Percentiles rank a stretch among this genome's conserved stretches.
Conservation (phyloP, 2,329 filamentous ascomycete species). For the Fusarium piperis region DNA sequence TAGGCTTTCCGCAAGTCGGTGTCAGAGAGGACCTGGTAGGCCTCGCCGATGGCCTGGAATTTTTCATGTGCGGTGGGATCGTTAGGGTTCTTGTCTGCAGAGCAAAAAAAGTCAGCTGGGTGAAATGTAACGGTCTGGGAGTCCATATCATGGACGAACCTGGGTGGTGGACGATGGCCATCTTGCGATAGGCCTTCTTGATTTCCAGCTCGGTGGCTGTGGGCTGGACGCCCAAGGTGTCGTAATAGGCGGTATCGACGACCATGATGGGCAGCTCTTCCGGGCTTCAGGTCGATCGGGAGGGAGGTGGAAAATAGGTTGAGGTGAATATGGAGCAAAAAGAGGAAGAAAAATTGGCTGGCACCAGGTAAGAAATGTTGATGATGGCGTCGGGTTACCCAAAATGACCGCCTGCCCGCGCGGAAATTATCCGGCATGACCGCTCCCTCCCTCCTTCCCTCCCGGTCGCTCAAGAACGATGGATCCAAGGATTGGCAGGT, state of each 20-base stretch:
- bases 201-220: slow-evolving; percentile 91
- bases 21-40: slow-evolving; percentile 85
- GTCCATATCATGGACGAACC: slow-evolving; percentile 58
- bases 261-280: slow-evolving; percentile 70
- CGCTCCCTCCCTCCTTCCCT: not conserved
- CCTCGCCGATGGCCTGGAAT: slow-evolving; percentile 87
- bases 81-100: slow-evolving; percentile 92
- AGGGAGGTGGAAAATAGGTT: not conserved
- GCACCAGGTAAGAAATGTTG: slow-evolving; percentile 23
- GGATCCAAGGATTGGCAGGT: not conserved
- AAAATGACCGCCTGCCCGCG: slow-evolving; percentile 32
- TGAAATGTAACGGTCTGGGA: not conserved
- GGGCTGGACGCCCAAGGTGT: slow-evolving; percentile 83
- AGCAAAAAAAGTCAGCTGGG: slow-evolving; percentile 16
- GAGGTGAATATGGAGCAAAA: slow-evolving; percentile 11
- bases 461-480: not conserved
- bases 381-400: slow-evolving; percentile 40
- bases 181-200: slow-evolving; percentile 95
- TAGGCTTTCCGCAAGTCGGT: slow-evolving; percentile 88
- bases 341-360: slow-evolving; percentile 5
- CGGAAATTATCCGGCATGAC: slow-evolving; percentile 33
- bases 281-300: slow-evolving; percentile 12
- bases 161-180: slow-evolving; percentile 92
- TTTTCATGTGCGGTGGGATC: slow-evolving; percentile 93
- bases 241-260: slow-evolving; percentile 88